A percentile compares a stretch with the other conserved stretches of the same genome.
Evolutionary conservation across 2,329 filamentous ascomycete species (phyloP).

Genomic region (Ophiostoma perfectum): DNA sequence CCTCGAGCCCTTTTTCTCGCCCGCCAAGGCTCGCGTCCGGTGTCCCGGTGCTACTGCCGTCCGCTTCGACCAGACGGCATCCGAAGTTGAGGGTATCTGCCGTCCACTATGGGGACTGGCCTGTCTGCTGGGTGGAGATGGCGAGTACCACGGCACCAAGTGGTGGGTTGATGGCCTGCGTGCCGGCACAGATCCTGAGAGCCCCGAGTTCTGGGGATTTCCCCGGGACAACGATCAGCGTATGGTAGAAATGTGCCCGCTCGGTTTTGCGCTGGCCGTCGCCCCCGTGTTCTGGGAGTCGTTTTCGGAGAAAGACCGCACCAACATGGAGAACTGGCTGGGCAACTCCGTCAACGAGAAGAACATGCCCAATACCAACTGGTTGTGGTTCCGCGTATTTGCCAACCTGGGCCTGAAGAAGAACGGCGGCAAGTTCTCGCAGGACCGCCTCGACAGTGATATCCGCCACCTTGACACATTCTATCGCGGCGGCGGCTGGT

Average conservation of each 20-base stretch:
- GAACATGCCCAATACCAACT: slow-evolving; percentile 64
- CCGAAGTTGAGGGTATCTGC: slow-evolving; percentile 70
- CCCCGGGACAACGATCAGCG: slow-evolving; percentile 72
- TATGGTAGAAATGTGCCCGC: slow-evolving; percentile 80
- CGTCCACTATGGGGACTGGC: slow-evolving; percentile 72
- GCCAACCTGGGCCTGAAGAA: slow-evolving; percentile 73
- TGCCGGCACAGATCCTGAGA: slow-evolving; percentile 64
- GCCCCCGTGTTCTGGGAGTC: slow-evolving; percentile 62
- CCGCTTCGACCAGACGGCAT: slow-evolving; percentile 69
- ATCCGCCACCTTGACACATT: slow-evolving; percentile 75
- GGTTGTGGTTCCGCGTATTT: slow-evolving; percentile 82
- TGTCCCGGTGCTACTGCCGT: slow-evolving; percentile 66
- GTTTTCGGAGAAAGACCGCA: slow-evolving; percentile 55
- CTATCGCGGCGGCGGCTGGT: slow-evolving; percentile 77
- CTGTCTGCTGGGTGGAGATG: slow-evolving; percentile 62
- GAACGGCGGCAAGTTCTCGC: slow-evolving; percentile 66
- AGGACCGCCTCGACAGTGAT: slow-evolving; percentile 64
- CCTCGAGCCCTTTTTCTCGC: slow-evolving; percentile 66
- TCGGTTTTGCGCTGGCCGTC: slow-evolving; percentile 69
- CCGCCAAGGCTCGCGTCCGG: slow-evolving; percentile 57
- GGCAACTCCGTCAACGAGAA: slow-evolving; percentile 72
- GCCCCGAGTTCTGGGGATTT: slow-evolving; percentile 69
- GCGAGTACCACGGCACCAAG: slow-evolving; percentile 56
- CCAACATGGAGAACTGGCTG: slow-evolving; percentile 65
- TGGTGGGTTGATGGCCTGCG: slow-evolving; percentile 67